Percentiles rank a stretch among this genome's conserved stretches.
phyloP scores from a whole-genome alignment of 2,329 filamentous ascomycete genomes.

The Arthrinium phaeospermum region DNA sequence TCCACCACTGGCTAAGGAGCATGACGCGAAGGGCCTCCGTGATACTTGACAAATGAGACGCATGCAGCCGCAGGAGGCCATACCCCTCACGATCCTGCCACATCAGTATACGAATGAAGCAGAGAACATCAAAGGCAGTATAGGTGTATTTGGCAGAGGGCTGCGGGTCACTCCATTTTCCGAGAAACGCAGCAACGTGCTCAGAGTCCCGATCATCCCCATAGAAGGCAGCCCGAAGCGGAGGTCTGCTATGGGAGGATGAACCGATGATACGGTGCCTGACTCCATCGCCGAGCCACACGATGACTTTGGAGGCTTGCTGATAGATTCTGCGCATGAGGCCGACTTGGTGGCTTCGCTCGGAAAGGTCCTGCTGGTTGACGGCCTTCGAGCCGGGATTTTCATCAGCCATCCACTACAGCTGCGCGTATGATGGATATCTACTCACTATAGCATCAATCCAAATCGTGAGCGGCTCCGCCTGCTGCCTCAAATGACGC shows the following conservation, averaged over 20 bases:
- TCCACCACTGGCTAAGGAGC: slow-evolving; percentile 3
- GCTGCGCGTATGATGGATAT: no score
- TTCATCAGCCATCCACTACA: no score
- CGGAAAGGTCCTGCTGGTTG: neutral
- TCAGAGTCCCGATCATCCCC: neutral
- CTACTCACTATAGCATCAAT: neutral
- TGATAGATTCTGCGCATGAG: neutral
- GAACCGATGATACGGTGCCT: neutral
- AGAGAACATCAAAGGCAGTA: neutral
- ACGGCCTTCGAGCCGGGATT: no score
- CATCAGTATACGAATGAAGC: neutral
- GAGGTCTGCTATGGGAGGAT: neutral
- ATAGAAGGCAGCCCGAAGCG: neutral
- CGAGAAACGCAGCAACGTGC: neutral
- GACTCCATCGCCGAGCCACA: neutral
- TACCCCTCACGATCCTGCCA: neutral
- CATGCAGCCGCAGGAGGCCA: neutral
- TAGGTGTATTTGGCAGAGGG: neutral
- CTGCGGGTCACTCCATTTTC: neutral
- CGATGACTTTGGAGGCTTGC: neutral
- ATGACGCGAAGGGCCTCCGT: neutral
- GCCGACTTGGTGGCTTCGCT: neutral
- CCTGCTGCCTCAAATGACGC: neutral
- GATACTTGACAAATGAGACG: neutral
- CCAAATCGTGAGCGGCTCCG: neutral